Evolutionary conservation across 768 basidiomycete species (phyloP).

Genomic region (Russula emetica): DNA sequence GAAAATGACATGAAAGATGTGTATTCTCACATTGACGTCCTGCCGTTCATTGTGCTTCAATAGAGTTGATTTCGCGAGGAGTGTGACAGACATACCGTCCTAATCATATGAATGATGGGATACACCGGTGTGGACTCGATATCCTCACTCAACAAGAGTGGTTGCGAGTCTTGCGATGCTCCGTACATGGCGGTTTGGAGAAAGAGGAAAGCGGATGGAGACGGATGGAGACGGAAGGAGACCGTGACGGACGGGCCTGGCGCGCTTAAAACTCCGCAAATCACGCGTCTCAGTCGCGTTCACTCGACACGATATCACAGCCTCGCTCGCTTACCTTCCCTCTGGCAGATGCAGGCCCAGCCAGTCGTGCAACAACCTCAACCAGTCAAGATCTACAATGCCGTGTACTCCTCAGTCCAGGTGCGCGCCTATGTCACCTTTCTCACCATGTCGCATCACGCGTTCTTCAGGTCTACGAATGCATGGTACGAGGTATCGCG

Average conservation of each 20-base stretch:
- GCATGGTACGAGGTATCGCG: constrained; percentile 96
- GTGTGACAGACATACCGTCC: constrained; percentile 44
- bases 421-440: constrained; percentile 35
- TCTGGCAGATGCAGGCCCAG: constrained; percentile 22
- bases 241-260: not conserved
- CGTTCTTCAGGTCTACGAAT: constrained; percentile 78
- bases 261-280: constrained; percentile 26
- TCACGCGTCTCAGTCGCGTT: constrained; percentile 25
- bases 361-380: constrained; percentile 34
- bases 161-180: constrained; percentile 33
- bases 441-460: constrained; percentile 25
- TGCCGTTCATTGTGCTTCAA: not conserved
- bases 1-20: not conserved
- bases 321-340: not conserved
- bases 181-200: constrained; percentile 5
- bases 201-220: not conserved
- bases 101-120: constrained; percentile 76
- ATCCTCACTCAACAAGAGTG: constrained; percentile 47
- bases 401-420: constrained; percentile 88
- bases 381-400: constrained; percentile 85
- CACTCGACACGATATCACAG: not conserved
- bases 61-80: not conserved
- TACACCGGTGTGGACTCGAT: constrained; percentile 63
- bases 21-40: constrained; percentile 20
- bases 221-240: too few relatives aligned